Percentiles rank a stretch among this genome's conserved stretches.
Conservation (phyloP, 1,284 basidiomycete species). For the Ceratobasidium sp. region DNA sequence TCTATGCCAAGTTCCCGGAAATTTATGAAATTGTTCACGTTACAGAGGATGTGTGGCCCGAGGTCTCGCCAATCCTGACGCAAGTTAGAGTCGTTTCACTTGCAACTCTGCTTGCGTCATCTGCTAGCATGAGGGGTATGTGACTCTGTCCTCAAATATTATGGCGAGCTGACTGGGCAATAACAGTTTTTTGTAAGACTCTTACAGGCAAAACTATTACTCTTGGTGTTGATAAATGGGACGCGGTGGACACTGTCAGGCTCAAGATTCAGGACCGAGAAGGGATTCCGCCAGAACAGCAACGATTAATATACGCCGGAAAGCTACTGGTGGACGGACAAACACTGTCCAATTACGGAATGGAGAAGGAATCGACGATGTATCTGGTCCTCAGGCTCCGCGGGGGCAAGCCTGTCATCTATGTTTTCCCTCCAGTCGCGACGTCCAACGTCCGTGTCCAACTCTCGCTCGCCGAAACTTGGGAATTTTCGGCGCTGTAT, state of each 20-base stretch:
- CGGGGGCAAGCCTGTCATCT: constrained; percentile 49
- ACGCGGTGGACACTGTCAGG: constrained; percentile 65
- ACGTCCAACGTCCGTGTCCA: constrained; percentile 46
- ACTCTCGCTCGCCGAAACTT: constrained; percentile 49
- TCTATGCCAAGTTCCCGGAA: constrained; percentile 8
- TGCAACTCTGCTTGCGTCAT: too few species aligned
- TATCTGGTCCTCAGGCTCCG: neutral
- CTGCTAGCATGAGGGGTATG: neutral
- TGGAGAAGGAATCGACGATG: constrained; percentile 46
- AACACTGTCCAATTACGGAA: constrained; percentile 51
- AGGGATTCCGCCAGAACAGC: constrained; percentile 64
- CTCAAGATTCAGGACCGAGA: constrained; percentile 47
- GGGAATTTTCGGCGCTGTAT: constrained; percentile 51
- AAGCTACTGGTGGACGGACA: constrained; percentile 59
- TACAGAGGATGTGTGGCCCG: constrained; percentile 23
- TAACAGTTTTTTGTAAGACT: neutral
- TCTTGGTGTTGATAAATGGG: constrained; percentile 45
- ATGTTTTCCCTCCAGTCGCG: constrained; percentile 44
- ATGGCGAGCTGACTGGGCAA: too few species aligned
- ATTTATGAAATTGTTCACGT: neutral
- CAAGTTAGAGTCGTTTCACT: neutral
- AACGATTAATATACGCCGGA: constrained; percentile 61
- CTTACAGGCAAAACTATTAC: constrained; percentile 18
- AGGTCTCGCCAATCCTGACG: constrained; percentile 7
- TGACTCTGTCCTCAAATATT: too few species aligned